Conservation (phyloP, 306 rosid species). For the Argentina anserina region DNA sequence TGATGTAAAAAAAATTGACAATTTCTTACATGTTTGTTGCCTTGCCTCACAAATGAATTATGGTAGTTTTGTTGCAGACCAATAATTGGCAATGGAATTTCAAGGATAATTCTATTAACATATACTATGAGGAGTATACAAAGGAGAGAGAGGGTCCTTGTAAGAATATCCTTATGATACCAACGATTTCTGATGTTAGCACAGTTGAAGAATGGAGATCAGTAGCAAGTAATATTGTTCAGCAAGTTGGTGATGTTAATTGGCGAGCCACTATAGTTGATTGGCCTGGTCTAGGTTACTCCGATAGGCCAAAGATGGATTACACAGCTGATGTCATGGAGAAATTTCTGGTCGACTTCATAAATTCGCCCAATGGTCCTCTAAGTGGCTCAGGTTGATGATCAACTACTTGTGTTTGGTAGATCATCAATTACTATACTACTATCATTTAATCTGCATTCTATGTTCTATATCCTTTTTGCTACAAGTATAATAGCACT, state of each 20-base stretch:
- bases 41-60: conserved; percentile 15
- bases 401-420: background rate
- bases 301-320: conserved; percentile 87
- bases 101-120: conserved; percentile 56
- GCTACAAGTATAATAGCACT: background rate
- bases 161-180: conserved; percentile 75
- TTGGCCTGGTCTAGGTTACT: conserved; percentile 97
- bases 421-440: background rate
- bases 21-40: conserved; percentile 10
- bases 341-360: conserved; percentile 75
- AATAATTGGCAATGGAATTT: conserved; percentile 88
- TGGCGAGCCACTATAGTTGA: conserved; percentile 86
- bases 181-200: conserved; percentile 94
- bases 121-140: conserved; percentile 83
- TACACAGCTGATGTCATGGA: conserved; percentile 80
- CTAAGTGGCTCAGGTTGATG: conserved; percentile 57
- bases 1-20: background rate
- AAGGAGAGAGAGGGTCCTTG: conserved; percentile 52
- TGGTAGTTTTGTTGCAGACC: conserved; percentile 43
- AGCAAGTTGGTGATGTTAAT: conserved; percentile 51
- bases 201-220: conserved; percentile 96
- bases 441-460: background rate
- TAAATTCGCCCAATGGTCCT: conserved; percentile 72
- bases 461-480: background rate
- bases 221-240: conserved; percentile 71